Base-by-base conservation (phyloP, 2,329 filamentous ascomycete genomes). In the Tolypocladium ophioglossoides region DNA sequence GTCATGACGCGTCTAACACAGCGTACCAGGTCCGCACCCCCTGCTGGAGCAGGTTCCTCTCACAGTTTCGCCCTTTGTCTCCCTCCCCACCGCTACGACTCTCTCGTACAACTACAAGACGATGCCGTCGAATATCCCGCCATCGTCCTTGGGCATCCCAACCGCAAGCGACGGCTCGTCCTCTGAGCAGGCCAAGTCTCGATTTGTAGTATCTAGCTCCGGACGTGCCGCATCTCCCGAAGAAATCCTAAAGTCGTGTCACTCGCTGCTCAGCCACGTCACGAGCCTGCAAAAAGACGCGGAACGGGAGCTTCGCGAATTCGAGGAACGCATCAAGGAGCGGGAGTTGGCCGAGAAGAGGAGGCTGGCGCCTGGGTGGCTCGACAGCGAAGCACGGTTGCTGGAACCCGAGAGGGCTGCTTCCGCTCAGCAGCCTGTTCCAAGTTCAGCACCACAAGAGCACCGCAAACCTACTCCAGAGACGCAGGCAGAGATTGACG, bases 41-140 rank as follows among this genome's bases (percentile, higher is more conserved):
- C 83, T 96, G 59, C 84, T 99, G 49, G 88, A 91, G 61, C 94
- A 99, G 73, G 84, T 97, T 41, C 91, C 94, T 34, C 76, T 99
- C 54, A 95, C 91, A 51, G 91, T 97, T 47, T 96, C 92, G 3
- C 94, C 94, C 30, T 96, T 96, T 74, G 83, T 97, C 63, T 87
- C 86, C 56, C 85, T 99, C 35, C 94, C 94, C 12, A 86, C 89
- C 34, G 87, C 92, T 30, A 88, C 91, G 22, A 96, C 91, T 0
- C 83, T 99, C 9, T 92, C 94, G 27, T 97, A 97, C 75, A 95
- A 90, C 62, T 97, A 96, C 79, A 92, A 91, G 68, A 80, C 84
- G 12, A 86, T 97, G 66, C 89, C 92, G 0, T 92, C 90, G 1
- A 87, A 90, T 2, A 82, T 97, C 0, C 92, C 94, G 2, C 64